phyloP scores from a whole-genome alignment of 345 rosid genomes.

The Barbarea vulgaris region DNA sequence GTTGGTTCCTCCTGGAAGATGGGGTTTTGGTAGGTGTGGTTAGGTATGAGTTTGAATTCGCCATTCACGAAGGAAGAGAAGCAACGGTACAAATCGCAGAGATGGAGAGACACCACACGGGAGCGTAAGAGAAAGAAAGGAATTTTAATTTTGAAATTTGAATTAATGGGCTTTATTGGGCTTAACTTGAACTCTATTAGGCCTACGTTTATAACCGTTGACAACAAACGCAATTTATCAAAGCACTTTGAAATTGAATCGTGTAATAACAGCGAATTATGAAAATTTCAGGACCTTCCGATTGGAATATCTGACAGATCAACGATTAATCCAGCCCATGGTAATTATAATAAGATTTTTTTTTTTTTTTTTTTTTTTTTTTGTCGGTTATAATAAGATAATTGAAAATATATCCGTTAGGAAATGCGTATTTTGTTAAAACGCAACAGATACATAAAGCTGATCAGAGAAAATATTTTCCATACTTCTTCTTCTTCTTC shows the following conservation, averaged over 20 bases:
- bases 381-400: no score
- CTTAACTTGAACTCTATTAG: not conserved
- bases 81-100: constrained; percentile 18
- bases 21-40: constrained; percentile 70
- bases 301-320: not conserved
- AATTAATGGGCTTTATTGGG: constrained; percentile 18
- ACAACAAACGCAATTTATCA: no score
- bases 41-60: constrained; percentile 49
- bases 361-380: no score
- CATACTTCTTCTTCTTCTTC: no score
- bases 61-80: constrained; percentile 46
- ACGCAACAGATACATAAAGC: no score
- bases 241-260: no score
- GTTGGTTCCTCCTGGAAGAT: constrained; percentile 44
- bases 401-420: not conserved
- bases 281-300: not conserved
- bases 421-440: no score
- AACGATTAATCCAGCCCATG: not conserved
- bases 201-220: no score
- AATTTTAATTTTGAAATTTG: constrained; percentile 31
- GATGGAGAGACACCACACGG: constrained; percentile 3
- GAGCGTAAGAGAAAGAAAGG: not conserved
- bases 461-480: no score
- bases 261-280: no score
- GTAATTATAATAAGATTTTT: not conserved